Evolutionary conservation across 495 filamentous ascomycete species (phyloP).

Genomic region (Aspergillus cavernicola): DNA sequence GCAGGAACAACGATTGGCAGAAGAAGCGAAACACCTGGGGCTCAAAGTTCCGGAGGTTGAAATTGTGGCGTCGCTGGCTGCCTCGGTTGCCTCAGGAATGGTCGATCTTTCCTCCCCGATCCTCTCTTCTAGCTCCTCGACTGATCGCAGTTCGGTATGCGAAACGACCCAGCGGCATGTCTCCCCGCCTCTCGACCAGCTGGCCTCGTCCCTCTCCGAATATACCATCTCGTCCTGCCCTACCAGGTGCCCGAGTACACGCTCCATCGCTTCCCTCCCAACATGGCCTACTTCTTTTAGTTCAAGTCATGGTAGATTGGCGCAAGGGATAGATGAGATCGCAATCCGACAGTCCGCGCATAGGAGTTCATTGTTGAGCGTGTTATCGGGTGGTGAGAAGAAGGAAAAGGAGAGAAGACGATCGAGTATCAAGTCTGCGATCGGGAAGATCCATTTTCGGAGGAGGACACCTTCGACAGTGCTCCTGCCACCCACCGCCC

Average conservation of each 20-base stretch:
- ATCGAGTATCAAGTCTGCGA: constrained; percentile 36
- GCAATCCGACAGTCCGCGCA: constrained; percentile 12
- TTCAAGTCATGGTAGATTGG: constrained; percentile 33
- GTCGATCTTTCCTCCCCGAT: constrained; percentile 37
- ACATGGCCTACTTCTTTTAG: constrained; percentile 43
- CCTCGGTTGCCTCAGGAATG: constrained; percentile 38
- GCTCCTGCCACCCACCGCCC: constrained; percentile 29
- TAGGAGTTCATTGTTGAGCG: constrained; percentile 32
- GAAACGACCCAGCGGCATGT: constrained; percentile 30
- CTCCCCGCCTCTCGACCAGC: constrained; percentile 27
- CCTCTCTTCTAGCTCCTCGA: constrained; percentile 37
- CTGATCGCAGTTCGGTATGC: constrained; percentile 34
- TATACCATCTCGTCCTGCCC: constrained; percentile 36
- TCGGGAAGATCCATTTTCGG: constrained; percentile 39
- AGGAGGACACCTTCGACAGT: constrained; percentile 31
- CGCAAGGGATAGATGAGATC: constrained; percentile 6
- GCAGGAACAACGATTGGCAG: constrained; percentile 34
- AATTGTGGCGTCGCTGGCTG: constrained; percentile 36
- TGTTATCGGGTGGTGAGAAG: constrained; percentile 26
- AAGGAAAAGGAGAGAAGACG: constrained; percentile 34
- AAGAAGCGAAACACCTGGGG: constrained; percentile 40
- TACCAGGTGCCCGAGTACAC: constrained; percentile 33
- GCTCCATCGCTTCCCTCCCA: constrained; percentile 40
- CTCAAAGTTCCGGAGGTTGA: constrained; percentile 37
- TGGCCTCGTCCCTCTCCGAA: constrained; percentile 36